phyloP scores from a whole-genome alignment of 495 filamentous ascomycete genomes.

The Penicillium ucsense region DNA sequence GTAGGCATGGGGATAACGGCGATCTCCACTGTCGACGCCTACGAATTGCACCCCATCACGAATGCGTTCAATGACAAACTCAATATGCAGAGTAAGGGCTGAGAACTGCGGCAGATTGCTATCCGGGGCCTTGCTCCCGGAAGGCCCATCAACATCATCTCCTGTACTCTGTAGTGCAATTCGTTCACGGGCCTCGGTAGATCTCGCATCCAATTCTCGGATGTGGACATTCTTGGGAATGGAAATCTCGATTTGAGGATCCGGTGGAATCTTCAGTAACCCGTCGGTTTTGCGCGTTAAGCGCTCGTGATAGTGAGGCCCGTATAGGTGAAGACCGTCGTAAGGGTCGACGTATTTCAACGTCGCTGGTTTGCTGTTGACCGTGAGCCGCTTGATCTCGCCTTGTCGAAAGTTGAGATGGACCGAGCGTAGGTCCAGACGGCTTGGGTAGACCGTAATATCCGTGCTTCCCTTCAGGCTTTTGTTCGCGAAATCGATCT shows the following conservation, averaged over 20 bases:
- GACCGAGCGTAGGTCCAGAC: conserved; percentile 57
- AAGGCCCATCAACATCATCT: conserved; percentile 29
- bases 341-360: conserved; percentile 67
- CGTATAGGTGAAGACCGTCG: conserved; percentile 52
- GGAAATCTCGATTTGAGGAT: conserved; percentile 51
- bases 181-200: conserved; percentile 42
- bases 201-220: conserved; percentile 50
- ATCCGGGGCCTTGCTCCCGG: conserved; percentile 25
- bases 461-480: conserved; percentile 70
- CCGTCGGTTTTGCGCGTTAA: conserved; percentile 54
- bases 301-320: conserved; percentile 71
- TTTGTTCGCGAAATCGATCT: conserved; percentile 71
- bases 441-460: conserved; percentile 64
- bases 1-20: conserved; percentile 81
- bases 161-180: conserved; percentile 30
- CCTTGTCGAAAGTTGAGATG: conserved; percentile 81
- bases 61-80: conserved; percentile 63
- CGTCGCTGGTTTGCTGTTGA: conserved; percentile 56
- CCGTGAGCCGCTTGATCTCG: conserved; percentile 55
- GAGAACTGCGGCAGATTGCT: conserved; percentile 41
- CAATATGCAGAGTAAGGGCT: conserved; percentile 52
- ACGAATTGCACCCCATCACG: conserved; percentile 88
- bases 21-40: conserved; percentile 66
- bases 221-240: conserved; percentile 59
- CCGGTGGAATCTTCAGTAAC: conserved; percentile 47